Conservation (phyloP, 75 land plant genomes). For the Selaginella tamariscina region DNA sequence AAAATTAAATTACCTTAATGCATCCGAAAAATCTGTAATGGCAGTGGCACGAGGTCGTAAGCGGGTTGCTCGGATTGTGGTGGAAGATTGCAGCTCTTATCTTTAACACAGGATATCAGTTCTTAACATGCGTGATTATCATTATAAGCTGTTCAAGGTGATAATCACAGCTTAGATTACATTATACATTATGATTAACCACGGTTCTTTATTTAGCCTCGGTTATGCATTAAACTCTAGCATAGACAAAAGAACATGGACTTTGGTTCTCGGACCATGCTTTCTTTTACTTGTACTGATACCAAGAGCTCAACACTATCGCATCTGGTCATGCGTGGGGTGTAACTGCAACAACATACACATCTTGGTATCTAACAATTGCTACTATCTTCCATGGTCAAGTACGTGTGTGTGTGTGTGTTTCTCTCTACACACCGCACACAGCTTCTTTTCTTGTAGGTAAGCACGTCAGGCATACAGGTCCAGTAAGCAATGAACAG, state of each 20-base stretch:
- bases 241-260: not conserved
- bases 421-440: not conserved
- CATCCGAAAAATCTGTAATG: not conserved
- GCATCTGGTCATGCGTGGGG: slow-evolving; percentile 5
- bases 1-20: not conserved
- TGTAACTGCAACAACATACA: not conserved
- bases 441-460: not conserved
- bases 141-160: slow-evolving; percentile 2
- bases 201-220: not conserved
- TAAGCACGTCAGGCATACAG: not conserved
- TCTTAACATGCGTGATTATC: not conserved
- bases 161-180: not conserved
- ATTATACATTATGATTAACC: not conserved
- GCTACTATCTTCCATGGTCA: slow-evolving; percentile 1
- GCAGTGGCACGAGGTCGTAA: not conserved
- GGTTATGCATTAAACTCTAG: not conserved
- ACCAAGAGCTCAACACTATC: slow-evolving; percentile 3
- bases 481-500: not conserved
- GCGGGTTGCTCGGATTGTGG: not conserved
- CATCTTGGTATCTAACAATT: slow-evolving; percentile 6
- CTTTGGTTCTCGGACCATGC: not conserved
- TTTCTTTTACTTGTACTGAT: not conserved
- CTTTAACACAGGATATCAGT: not conserved
- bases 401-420: not conserved
- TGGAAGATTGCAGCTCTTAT: not conserved